Base-by-base conservation (phyloP, 176 grass and related monocot species). In the Bromus sterilis region DNA sequence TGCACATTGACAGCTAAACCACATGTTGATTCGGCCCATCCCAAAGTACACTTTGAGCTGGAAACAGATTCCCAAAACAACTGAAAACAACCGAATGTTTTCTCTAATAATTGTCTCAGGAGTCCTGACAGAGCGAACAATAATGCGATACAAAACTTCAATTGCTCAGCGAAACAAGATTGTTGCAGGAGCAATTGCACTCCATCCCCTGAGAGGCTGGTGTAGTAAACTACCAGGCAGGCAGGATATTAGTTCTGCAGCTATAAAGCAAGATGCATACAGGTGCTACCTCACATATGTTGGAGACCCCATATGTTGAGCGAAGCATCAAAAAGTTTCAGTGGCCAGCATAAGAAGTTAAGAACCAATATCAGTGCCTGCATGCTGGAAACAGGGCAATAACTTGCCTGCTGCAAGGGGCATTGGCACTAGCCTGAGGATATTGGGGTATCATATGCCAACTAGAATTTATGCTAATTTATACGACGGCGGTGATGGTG, bases 381-480 rank as follows among this genome's bases (percentile, higher is more conserved):
- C 5, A n/a, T 79, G 40, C 26, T 9, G 4, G 30, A 74, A 88
- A 88, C 36, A 69, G 18, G 31, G 23, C 72, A 80, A 51, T 51
- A 51, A 44, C 58, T 30, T 57, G 42, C 66, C 32, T 58, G 51
- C 43, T 79, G 62, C 16, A 30, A 75, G 28, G 6, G 66, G 30
- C 30, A 12, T 6, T 68, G n/a, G 53, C 35, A 72, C 32, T 78
- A 35, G 30, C 34, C 26, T 73, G 34, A 72, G 78, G 18, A 74
- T 57, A 46, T 20, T 0, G 2, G 14, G 23, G 20, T 16, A 36
- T 34, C 36, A 35, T 39, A 74, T 49, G 44, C 44, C 18, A 49
- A 49, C 44, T 48, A 48, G 44, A 16, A 48, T 18, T 20, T 49
- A 49, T 49, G 44, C 44, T 18, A 49, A 49, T 49, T 49, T 16